Evolutionary conservation across 2,329 filamentous ascomycete species (phyloP).

Genomic region (Pseudocercospora cruenta): DNA sequence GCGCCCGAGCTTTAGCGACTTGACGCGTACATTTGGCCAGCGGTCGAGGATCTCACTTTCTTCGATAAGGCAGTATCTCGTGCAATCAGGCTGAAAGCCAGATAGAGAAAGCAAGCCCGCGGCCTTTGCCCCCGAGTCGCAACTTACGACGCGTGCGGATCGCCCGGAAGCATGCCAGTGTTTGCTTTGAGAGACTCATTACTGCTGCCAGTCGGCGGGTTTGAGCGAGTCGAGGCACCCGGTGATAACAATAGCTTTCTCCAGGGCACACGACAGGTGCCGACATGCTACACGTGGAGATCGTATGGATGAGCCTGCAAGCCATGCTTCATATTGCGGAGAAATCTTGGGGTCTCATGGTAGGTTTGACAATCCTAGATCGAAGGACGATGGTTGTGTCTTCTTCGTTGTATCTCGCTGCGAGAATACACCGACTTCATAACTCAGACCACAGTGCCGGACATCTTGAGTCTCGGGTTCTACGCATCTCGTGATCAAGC

Average conservation of each 20-base stretch:
- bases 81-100: too few relatives aligned
- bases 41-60: too few relatives aligned
- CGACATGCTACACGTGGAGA: not conserved
- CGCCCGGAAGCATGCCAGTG: too few relatives aligned
- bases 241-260: not conserved
- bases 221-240: not conserved
- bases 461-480: not conserved
- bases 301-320: not conserved
- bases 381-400: not conserved
- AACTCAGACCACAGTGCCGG: not conserved
- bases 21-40: too few relatives aligned
- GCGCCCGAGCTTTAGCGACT: too few relatives aligned
- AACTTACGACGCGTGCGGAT: too few relatives aligned
- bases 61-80: too few relatives aligned
- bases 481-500: not conserved
- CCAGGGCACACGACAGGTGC: not conserved
- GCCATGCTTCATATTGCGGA: not conserved
- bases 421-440: not conserved
- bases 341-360: not conserved
- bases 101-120: too few relatives aligned
- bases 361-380: not conserved
- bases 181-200: not conserved
- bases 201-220: not conserved
- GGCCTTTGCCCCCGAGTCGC: too few relatives aligned
- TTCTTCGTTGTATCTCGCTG: not conserved